Percentiles rank a stretch among this genome's conserved stretches.
phyloP scores from a whole-genome alignment of 1,139 yeast species.

The Blastobotrys buckinghamii region DNA sequence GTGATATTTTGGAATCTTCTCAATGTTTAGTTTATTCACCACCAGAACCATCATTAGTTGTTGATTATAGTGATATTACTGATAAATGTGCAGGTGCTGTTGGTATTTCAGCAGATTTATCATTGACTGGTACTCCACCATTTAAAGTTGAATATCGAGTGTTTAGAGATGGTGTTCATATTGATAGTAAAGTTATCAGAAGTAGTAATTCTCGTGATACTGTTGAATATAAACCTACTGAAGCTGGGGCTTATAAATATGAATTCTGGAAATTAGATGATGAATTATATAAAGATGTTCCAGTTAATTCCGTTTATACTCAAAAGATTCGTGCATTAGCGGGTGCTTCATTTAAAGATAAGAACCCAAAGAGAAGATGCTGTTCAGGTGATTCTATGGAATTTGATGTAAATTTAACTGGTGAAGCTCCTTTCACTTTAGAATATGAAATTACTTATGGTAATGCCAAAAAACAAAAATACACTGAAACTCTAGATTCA shows the following conservation, averaged over 20 bases:
- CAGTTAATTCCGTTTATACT: constrained; percentile 27
- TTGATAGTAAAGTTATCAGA: constrained; percentile 22
- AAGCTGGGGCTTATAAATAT: constrained; percentile 76
- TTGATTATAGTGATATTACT: constrained; percentile 45
- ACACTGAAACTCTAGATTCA: constrained; percentile 38
- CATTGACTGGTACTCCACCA: constrained; percentile 75
- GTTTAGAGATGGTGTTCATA: constrained; percentile 29
- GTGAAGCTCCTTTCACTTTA: constrained; percentile 72
- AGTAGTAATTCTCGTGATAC: constrained; percentile 40
- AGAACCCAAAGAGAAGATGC: constrained; percentile 22
- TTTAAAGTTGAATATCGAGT: constrained; percentile 62
- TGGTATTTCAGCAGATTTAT: constrained; percentile 67
- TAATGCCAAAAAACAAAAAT: constrained; percentile 39
- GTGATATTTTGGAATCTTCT: constrained; percentile 47
- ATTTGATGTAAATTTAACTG: constrained; percentile 59
- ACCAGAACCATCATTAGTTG: constrained; percentile 43
- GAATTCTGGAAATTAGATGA: constrained; percentile 47
- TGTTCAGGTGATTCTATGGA: constrained; percentile 44
- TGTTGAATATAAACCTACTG: constrained; percentile 66
- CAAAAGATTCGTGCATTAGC: constrained; percentile 36
- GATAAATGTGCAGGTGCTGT: constrained; percentile 92
- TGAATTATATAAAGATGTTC: constrained; percentile 31
- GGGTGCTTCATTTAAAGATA: constrained; percentile 32
- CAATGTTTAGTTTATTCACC: constrained; percentile 41
- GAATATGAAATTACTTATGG: constrained; percentile 57